Conservation (phyloP, 1,139 yeast species). For the Meyerozyma athensensis region DNA sequence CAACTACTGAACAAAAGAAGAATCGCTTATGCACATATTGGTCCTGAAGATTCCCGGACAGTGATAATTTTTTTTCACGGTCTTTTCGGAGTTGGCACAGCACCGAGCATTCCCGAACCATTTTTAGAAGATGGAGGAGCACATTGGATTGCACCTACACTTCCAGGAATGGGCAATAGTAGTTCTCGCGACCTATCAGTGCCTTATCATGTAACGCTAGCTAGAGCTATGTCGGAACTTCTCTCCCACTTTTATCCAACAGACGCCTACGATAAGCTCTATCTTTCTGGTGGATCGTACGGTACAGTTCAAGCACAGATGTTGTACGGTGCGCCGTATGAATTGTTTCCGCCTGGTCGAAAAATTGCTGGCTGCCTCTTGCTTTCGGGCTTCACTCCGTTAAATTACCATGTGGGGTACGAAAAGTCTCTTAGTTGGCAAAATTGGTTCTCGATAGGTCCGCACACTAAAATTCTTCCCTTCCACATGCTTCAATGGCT, state of each 20-base stretch:
- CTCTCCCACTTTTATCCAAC: neutral
- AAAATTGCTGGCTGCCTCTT: neutral
- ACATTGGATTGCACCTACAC: constrained; percentile 1
- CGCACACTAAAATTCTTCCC: neutral
- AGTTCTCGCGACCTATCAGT: constrained; percentile 1
- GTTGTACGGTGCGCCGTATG: constrained; percentile 1
- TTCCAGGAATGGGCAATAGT: neutral
- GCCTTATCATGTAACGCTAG: neutral
- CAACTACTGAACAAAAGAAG: neutral
- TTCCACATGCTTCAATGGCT: constrained; percentile 1
- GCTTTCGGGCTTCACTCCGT: neutral
- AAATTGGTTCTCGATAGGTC: neutral
- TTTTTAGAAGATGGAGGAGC: constrained; percentile 1
- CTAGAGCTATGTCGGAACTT: neutral
- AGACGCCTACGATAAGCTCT: neutral
- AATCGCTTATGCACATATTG: neutral
- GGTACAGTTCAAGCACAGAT: constrained; percentile 1
- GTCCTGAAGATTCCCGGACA: neutral
- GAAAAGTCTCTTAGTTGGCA: neutral
- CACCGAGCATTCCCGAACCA: neutral
- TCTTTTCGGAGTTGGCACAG: neutral
- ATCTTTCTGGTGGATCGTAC: neutral
- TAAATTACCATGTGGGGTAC: neutral
- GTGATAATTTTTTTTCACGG: neutral
- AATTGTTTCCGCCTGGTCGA: neutral